Evolutionary conservation across 495 filamentous ascomycete genomes (phyloP).

Genomic region (Xylaria intraflava): DNA sequence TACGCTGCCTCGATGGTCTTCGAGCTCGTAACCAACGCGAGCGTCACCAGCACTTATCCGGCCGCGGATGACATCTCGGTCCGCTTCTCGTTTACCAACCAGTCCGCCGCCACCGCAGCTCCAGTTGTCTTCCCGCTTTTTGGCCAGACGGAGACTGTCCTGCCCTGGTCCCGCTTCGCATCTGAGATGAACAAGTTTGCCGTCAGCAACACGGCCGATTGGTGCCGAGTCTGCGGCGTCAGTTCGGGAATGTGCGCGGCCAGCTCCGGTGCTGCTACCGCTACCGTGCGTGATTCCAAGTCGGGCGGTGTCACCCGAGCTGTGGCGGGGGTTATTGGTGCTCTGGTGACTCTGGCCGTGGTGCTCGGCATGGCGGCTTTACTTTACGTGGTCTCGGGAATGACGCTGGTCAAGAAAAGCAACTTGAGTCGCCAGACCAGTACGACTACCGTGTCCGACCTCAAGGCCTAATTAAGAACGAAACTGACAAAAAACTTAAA

Average conservation of each 20-base stretch:
- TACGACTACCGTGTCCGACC: not conserved
- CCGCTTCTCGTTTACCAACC: slow-evolving; percentile 73
- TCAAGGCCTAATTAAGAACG: not conserved
- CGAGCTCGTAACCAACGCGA: slow-evolving; percentile 63
- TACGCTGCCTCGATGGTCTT: slow-evolving; percentile 64
- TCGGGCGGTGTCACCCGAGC: slow-evolving; percentile 29
- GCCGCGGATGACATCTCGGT: slow-evolving; percentile 55
- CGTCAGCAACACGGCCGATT: slow-evolving; percentile 51
- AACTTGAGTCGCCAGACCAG: slow-evolving; percentile 10
- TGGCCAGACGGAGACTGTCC: slow-evolving; percentile 41
- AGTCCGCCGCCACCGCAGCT: slow-evolving; percentile 45
- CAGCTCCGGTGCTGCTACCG: not conserved
- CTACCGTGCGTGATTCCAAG: not conserved
- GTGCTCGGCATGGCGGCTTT: slow-evolving; percentile 37
- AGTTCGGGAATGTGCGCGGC: slow-evolving; percentile 52
- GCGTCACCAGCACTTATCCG: slow-evolving; percentile 41
- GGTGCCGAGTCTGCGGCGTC: slow-evolving; percentile 66
- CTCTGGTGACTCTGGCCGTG: slow-evolving; percentile 41
- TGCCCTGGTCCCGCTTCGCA: slow-evolving; percentile 60
- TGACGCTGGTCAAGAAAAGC: slow-evolving; percentile 33
- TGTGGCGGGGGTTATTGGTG: slow-evolving; percentile 51
- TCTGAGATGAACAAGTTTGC: slow-evolving; percentile 54
- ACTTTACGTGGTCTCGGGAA: slow-evolving; percentile 28
- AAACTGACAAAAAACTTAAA: not conserved
- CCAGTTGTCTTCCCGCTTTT: slow-evolving; percentile 57